phyloP scores from a whole-genome alignment of 495 filamentous ascomycete species.

The Tuber borchii region DNA sequence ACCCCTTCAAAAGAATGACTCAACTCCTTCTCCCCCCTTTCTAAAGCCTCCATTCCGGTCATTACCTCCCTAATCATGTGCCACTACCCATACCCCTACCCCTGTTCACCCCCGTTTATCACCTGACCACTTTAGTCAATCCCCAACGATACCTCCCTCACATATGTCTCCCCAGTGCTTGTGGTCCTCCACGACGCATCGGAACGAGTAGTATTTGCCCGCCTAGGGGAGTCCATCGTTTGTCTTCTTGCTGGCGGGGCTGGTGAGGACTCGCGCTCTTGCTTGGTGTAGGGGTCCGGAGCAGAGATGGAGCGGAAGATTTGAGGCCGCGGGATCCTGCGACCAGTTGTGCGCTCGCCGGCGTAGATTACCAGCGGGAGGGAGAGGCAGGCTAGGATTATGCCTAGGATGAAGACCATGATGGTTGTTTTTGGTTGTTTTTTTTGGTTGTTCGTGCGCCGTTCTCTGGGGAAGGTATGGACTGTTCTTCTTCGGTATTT shows the following conservation, averaged over 20 bases:
- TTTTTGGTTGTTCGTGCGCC: neutral
- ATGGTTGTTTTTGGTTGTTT: neutral
- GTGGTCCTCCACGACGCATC: conserved; percentile 30
- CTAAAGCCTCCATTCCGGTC: neutral
- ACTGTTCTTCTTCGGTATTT: neutral
- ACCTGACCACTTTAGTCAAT: conserved; percentile 12
- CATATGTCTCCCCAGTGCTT: conserved; percentile 33
- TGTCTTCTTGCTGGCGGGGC: conserved; percentile 14
- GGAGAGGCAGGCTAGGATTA: conserved; percentile 37
- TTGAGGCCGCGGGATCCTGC: conserved; percentile 25
- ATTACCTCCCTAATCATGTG: neutral
- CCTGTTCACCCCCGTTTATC: neutral
- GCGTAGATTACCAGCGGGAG: conserved; percentile 35
- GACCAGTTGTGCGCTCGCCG: conserved; percentile 32
- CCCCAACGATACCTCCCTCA: conserved; percentile 32
- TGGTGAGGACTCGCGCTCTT: conserved; percentile 7
- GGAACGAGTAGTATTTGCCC: conserved; percentile 23
- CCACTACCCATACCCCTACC: neutral
- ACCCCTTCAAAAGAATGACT: neutral
- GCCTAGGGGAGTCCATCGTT: conserved; percentile 9
- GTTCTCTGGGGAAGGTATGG: neutral
- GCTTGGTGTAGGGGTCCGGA: neutral
- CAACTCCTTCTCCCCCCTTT: neutral
- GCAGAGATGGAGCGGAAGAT: conserved; percentile 29
- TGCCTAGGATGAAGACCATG: conserved; percentile 34